Base-by-base conservation (phyloP, 2,329 filamentous ascomycete genomes). In the Penicillium psychrosexuale region DNA sequence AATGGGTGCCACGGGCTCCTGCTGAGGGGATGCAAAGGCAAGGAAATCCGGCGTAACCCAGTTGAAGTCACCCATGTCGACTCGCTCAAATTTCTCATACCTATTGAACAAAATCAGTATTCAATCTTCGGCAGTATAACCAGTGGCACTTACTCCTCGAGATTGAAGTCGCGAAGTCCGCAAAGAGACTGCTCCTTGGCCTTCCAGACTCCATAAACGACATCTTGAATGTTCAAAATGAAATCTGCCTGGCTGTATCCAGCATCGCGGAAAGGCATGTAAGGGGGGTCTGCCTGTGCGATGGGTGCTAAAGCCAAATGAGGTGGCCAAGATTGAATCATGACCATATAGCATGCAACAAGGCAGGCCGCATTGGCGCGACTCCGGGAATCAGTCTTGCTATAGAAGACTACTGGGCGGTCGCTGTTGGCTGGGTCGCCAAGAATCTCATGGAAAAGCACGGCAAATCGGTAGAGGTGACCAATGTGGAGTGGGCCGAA, bases 1-100 rank as follows among this genome's bases (percentile, higher is more conserved):
- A 53, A 96, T 86, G 59, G 88, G 86, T 53, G 85, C 82, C 12
- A 88, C 84, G 5, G 91, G 90, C 53, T 84, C 81, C 67, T 92
- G 87, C 74, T 97, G 91, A 11, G 94, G 94, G 19, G 93, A 97
- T 42, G 94, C 94, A 72, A 99, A 97, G 22, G 94, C 94, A 48
- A 99, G 83, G 77, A 99, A 99, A 69, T 92, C 81, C 8, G 93
- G 92, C 6, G 92, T 96, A 56, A 99, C 84, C 94, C 94, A 99
- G 83, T 99, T 99, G 87, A 99, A 99, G 77, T 99, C 94, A 60
- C 94, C 94, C 80, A 97, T 91, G 72, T 99, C 94, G 19, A 99
- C 94, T 55, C 94, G 84, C 78, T 99, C 94, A 67, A 85, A 99
- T 71, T 84, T 88, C 77, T 99, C 94, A 72, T 99, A 99, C 58